Evolutionary conservation across 192 early-diverging fungal genomes (phyloP).

Genomic region (Backusella morwellensis): DNA sequence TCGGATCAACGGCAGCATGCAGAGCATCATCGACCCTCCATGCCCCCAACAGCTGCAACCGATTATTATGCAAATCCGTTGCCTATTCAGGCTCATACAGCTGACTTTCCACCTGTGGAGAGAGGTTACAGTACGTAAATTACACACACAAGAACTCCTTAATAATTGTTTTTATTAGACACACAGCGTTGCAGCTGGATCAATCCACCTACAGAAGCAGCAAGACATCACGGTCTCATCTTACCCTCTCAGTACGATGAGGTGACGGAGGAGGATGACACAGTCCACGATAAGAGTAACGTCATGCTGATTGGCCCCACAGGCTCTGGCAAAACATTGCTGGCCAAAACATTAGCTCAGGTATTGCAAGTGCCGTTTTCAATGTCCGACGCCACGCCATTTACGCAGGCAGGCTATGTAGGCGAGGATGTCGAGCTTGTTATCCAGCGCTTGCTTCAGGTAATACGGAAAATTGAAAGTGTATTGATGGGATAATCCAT

Average conservation of each 20-base stretch:
- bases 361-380: slow-evolving; percentile 86
- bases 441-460: slow-evolving; percentile 80
- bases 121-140: slow-evolving; percentile 7
- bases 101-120: slow-evolving; percentile 4
- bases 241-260: not conserved
- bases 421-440: slow-evolving; percentile 90
- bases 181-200: slow-evolving; percentile 28
- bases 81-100: slow-evolving; percentile 2
- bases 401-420: slow-evolving; percentile 90
- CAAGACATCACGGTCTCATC: not conserved
- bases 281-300: slow-evolving; percentile 87
- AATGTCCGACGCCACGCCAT: slow-evolving; percentile 87
- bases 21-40: slow-evolving; percentile 21
- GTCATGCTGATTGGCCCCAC: slow-evolving; percentile 85
- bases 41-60: not conserved
- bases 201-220: slow-evolving; percentile 29
- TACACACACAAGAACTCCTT: not conserved
- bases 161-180: not conserved
- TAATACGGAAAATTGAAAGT: not conserved
- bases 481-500: not conserved
- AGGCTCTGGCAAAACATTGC: slow-evolving; percentile 81
- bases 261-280: slow-evolving; percentile 16
- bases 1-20: slow-evolving; percentile 16
- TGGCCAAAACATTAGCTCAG: slow-evolving; percentile 80
- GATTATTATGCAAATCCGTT: slow-evolving; percentile 13